These are phyloP conservation scores for Aureobasidium sp. DNA, from an alignment of 2,329 filamentous ascomycete genomes.

Conservation along the genomic window DNA sequence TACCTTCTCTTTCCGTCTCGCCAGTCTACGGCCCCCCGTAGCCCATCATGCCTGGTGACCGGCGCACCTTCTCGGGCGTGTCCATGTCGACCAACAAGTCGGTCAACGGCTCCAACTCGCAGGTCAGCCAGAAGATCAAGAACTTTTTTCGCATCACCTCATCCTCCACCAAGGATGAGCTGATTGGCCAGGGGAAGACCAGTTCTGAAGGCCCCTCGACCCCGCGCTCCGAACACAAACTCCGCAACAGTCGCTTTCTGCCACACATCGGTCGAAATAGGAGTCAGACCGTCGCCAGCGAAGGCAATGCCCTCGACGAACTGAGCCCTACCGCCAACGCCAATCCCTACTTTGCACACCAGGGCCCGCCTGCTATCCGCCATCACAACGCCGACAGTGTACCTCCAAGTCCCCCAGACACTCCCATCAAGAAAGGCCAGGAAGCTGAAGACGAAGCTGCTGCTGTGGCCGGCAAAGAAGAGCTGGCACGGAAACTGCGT, in stretches of 20 bases:
- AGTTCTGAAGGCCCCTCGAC: conserved; percentile 31
- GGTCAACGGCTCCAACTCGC: conserved; percentile 40
- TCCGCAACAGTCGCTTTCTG: conserved; percentile 82
- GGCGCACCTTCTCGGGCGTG: conserved; percentile 40
- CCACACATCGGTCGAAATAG: conserved; percentile 79
- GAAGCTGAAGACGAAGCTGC: conserved; percentile 58
- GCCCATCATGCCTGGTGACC: conserved; percentile 31
- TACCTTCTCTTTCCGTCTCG: not conserved
- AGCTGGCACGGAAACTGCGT: conserved; percentile 83
- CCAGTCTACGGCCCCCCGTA: not conserved
- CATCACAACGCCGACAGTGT: conserved; percentile 94
- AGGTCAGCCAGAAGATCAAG: conserved; percentile 56
- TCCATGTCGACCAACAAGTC: conserved; percentile 35
- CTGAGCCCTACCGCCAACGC: conserved; percentile 88
- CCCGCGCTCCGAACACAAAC: conserved; percentile 53
- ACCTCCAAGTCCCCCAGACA: conserved; percentile 86
- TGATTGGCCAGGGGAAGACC: conserved; percentile 26
- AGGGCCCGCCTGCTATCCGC: conserved; percentile 83
- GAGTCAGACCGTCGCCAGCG: conserved; percentile 83
- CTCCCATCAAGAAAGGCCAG: conserved; percentile 63
- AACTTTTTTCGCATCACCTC: conserved; percentile 60
- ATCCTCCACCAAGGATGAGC: conserved; percentile 32
- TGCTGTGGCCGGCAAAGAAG: conserved; percentile 78
- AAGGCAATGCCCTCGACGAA: conserved; percentile 85
- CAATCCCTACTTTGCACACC: conserved; percentile 96